These are phyloP conservation scores for Xylaria telfairii DNA, from an alignment of 495 filamentous ascomycete genomes.

Conservation along the genomic window DNA sequence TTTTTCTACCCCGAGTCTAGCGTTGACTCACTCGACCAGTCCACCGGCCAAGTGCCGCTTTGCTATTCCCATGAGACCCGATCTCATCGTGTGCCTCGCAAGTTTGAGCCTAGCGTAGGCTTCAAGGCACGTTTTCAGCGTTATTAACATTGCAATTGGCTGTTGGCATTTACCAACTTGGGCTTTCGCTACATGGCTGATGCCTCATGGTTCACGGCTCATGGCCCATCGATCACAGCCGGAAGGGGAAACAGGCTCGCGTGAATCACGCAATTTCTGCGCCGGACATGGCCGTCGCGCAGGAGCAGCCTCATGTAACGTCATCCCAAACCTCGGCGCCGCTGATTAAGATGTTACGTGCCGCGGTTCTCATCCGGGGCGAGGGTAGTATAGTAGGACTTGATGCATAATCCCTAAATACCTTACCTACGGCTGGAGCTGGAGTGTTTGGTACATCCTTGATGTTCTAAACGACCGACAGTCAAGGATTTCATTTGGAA, in stretches of 20 bases:
- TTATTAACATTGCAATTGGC: not conserved
- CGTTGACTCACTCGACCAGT: conserved; percentile 20
- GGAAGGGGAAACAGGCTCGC: not conserved
- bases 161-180: not conserved
- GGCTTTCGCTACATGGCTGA: not conserved
- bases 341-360: conserved; percentile 5
- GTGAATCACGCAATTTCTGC: conserved; percentile 8
- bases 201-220: not conserved
- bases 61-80: not conserved
- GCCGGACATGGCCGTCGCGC: conserved; percentile 13
- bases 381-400: conserved; percentile 13
- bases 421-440: not conserved
- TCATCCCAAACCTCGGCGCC: conserved; percentile 4
- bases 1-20: not conserved
- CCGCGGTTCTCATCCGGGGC: conserved; percentile 1
- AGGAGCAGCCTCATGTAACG: conserved; percentile 24
- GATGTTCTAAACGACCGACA: not conserved
- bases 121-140: not conserved
- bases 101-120: conserved; percentile 6
- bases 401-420: not conserved
- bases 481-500: conserved; percentile 7
- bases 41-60: not conserved
- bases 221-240: not conserved
- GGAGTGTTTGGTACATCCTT: not conserved
- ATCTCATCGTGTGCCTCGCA: not conserved